phyloP scores from a whole-genome alignment of 2,329 filamentous ascomycete species.

The Eutypella sp. region DNA sequence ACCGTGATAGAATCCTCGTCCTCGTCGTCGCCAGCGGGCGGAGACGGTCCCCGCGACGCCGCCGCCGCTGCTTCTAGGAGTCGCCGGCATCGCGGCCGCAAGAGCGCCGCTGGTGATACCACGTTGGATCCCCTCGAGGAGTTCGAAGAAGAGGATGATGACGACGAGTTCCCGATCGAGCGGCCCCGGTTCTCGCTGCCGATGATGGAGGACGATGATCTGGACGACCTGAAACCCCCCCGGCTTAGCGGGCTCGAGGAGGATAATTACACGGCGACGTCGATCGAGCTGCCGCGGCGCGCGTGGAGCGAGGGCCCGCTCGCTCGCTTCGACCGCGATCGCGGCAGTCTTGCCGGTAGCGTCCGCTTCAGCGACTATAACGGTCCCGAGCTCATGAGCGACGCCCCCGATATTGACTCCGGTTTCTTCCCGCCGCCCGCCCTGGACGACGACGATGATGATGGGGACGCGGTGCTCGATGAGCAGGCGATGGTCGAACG shows the following conservation, averaged over 20 bases:
- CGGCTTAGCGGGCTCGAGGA: conserved; percentile 52
- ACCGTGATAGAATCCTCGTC: conserved; percentile 39
- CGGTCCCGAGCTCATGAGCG: conserved; percentile 31
- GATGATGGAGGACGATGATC: conserved; percentile 36
- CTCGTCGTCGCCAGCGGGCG: conserved; percentile 32
- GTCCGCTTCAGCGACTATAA: conserved; percentile 48
- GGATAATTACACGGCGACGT: conserved; percentile 53
- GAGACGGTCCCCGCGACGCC: too few species aligned
- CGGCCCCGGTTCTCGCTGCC: conserved; percentile 53
- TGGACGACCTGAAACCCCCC: conserved; percentile 48
- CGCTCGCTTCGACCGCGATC: conserved; percentile 39
- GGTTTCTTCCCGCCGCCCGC: conserved; percentile 48
- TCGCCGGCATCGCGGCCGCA: too few species aligned
- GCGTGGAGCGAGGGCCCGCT: conserved; percentile 41
- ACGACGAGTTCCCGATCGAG: conserved; percentile 45
- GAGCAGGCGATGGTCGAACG: conserved; percentile 40
- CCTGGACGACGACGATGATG: conserved; percentile 38
- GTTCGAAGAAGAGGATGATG: conserved; percentile 45
- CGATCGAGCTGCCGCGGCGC: conserved; percentile 55
- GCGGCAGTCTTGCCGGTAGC: conserved; percentile 45
- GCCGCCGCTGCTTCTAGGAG: too few species aligned
- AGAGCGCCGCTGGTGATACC: conserved; percentile 9
- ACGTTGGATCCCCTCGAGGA: conserved; percentile 21
- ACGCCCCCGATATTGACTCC: conserved; percentile 40
- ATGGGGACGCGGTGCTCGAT: conserved; percentile 29